Evolutionary conservation across 2,329 filamentous ascomycete species (phyloP), one percentile per base, ranked within the genome.

Genomic region (Penicillium sp.): DNA sequence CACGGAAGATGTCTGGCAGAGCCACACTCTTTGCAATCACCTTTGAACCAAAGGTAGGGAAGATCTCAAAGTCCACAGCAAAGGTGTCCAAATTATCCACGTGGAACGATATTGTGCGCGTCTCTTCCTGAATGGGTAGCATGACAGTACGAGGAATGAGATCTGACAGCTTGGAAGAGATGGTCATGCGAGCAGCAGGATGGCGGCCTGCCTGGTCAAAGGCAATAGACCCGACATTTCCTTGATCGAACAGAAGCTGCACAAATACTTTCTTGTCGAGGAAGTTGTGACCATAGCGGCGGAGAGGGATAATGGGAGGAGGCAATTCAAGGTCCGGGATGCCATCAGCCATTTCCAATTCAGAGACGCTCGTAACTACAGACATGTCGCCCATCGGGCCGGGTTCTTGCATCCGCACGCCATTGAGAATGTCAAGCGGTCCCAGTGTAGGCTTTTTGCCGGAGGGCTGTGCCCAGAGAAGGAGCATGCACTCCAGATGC

Each of bases 191-290:
- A 45, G 93, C 88, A 19, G 93, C 93, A 17, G 93, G 93, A 62
- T 98, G 95, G 67, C 96, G 95, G 64, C 88, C 89, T 60, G 95
- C 87, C 64, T 96, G 91, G 72, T 97, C 96, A 71, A 98, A 98
- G n/a, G 87, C 73, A 45, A 98, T 83, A 0, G 93, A 87, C 43
- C 93, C 78, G 10, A 56, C 56, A 19, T 60, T 65, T 26, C 73
- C 81, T 53, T 85, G 84, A 45, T 91, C 88, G 62, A 98, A 97
- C 59, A 80, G 88, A 56, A 98, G 85, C 62, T 96, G 88, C 12
- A 98, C 83, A 56, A 96, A 94, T 0, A 90, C 95, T 73, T 97
- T 98, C 28, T 88, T 95, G 64, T 98, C 93, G 32, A 98, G 77
- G 76, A 98, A 98, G 69, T 97, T 98, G 73, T 98, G 93, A 15